Base-by-base conservation (phyloP, 352 stramenopile species). In the Phytophthora aleatoria region DNA sequence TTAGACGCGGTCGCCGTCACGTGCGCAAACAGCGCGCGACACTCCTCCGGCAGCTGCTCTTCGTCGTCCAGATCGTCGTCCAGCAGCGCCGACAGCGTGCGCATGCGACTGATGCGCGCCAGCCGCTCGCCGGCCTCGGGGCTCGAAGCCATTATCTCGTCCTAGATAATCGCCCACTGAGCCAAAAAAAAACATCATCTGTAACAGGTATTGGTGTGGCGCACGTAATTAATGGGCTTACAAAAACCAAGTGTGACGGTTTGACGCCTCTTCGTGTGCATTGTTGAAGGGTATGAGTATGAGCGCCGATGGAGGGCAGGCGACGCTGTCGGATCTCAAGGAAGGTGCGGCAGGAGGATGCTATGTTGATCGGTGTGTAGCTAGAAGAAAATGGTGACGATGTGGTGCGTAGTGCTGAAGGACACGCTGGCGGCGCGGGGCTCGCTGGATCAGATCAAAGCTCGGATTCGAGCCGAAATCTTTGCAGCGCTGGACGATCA, bases 401-500 rank as follows among this genome's bases (percentile, higher is more conserved):
- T 57, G 38, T 31, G 30, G 27, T 33, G 24, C 5, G 5, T 50
- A 95, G 87, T 90, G 55, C 60, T 95, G 28, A 95, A 95, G 67
- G 84, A 95, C 43, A 94, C 87, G 28, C 62, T 95, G 44, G 82
- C 91, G 45, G 82, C 84, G 49, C 75, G 85, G 15, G 87, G 87
- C 3, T 82, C 80, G 35, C 73, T 95, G 59, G 75, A 83, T 7
- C 87, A 94, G 74, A 92, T 95, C 67, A 92, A 92, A 60, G 85
- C 87, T 43, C 81, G 87, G 5, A 91, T 95, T 45, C 85, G 87
- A 12, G 82, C 87, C 26, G 87, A 95, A 67, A 91, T 95, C 67
- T 95, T 94, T 49, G 71, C 81, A n/a, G 81, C 85, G 10, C 65
- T 94, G 1, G 87, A 95, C 54, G 87, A 94, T 50, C 74, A 94